Evolutionary conservation across 768 basidiomycete genomes (phyloP).

Genomic region (Xerocomus potaroensis): DNA sequence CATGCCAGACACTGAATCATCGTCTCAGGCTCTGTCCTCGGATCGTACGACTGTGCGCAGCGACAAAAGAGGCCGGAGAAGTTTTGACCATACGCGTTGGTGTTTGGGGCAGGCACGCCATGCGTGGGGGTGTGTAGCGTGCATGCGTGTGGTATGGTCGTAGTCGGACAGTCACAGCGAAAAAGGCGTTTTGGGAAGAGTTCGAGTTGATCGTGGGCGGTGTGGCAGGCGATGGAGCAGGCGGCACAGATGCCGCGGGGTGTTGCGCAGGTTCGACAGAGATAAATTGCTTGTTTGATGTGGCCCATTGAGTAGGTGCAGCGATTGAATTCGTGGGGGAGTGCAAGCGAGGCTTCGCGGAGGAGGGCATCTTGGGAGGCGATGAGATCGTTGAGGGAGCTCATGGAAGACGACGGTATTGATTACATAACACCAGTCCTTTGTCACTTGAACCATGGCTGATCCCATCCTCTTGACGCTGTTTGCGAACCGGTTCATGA

Average conservation of each 20-base stretch:
- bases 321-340: conserved; percentile 58
- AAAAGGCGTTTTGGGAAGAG: conserved; percentile 83
- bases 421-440: conserved; percentile 33
- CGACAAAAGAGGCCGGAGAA: conserved; percentile 71
- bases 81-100: conserved; percentile 71
- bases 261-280: conserved; percentile 69
- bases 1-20: conserved; percentile 88
- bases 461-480: conserved; percentile 88
- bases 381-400: conserved; percentile 34
- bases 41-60: conserved; percentile 68
- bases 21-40: conserved; percentile 69
- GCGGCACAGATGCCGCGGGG: conserved; percentile 74
- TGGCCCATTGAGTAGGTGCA: conserved; percentile 60
- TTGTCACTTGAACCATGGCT: too few species aligned
- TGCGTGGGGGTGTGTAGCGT: conserved; percentile 52
- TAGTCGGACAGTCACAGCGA: conserved; percentile 82
- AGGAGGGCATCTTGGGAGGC: conserved; percentile 29
- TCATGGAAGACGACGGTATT: too few species aligned
- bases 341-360: conserved; percentile 42
- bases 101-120: too few species aligned
- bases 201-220: conserved; percentile 81
- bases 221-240: conserved; percentile 85
- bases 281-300: conserved; percentile 75
- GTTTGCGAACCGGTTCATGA: conserved; percentile 97
- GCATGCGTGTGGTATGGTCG: conserved; percentile 55